Conservation (phyloP, 2,329 filamentous ascomycete species). For the Penicillium olsonii region DNA sequence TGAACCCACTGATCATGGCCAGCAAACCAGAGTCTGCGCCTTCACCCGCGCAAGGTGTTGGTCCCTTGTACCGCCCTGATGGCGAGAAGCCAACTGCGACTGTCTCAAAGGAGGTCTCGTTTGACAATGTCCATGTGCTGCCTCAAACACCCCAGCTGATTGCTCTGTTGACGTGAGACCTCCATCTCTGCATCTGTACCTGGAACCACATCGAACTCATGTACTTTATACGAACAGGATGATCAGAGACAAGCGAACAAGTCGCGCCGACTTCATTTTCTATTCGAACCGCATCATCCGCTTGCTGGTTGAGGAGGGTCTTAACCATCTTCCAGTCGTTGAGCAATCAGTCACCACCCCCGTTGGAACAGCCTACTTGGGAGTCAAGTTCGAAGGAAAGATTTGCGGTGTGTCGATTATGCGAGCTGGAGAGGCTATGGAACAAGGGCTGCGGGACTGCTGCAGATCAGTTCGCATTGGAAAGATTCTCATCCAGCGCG, state of each 20-base stretch:
- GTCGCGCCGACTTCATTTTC: slow-evolving; percentile 96
- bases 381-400: slow-evolving; percentile 94
- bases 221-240: slow-evolving; percentile 61
- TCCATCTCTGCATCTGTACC: slow-evolving; percentile 1
- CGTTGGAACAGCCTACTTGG: slow-evolving; percentile 82
- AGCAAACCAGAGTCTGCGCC: slow-evolving; percentile 33
- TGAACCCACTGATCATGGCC: slow-evolving; percentile 21
- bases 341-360: slow-evolving; percentile 88
- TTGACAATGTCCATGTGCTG: slow-evolving; percentile 86
- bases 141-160: slow-evolving; percentile 96
- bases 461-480: slow-evolving; percentile 97
- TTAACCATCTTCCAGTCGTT: slow-evolving; percentile 93
- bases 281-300: slow-evolving; percentile 98
- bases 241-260: slow-evolving; percentile 88
- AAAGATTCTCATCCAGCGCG: slow-evolving; percentile 96
- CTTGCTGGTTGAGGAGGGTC: slow-evolving; percentile 90
- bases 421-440: slow-evolving; percentile 97
- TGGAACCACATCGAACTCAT: slow-evolving; percentile 9
- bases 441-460: slow-evolving; percentile 92
- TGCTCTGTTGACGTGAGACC: slow-evolving; percentile 88
- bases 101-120: slow-evolving; percentile 77
- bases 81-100: slow-evolving; percentile 83
- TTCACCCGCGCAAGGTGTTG: slow-evolving; percentile 67
- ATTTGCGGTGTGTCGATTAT: slow-evolving; percentile 99
- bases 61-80: slow-evolving; percentile 74